Conservation (phyloP, 179 eudicot genomes). For the Beta corolliflora region DNA sequence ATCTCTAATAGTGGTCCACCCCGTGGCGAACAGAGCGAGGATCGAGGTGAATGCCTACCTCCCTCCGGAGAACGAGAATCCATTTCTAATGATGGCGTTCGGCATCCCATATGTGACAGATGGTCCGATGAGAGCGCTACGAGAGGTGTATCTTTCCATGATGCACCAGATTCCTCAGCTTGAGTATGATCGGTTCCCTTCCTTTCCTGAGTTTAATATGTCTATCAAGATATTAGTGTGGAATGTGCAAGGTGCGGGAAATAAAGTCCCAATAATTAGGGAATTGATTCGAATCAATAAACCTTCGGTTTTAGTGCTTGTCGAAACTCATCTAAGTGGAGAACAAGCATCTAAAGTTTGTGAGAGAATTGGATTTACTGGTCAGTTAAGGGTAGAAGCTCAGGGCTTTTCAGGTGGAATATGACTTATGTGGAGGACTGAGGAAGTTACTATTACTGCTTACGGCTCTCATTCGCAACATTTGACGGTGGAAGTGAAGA, state of each 20-base stretch:
- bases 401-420: not conserved
- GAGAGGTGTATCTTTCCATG: not conserved
- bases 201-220: not conserved
- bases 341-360: not conserved
- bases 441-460: not conserved
- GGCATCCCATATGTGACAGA: too few species aligned
- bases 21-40: too few species aligned
- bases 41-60: too few species aligned
- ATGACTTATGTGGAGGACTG: not conserved
- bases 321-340: not conserved
- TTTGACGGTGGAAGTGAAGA: not conserved
- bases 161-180: not conserved
- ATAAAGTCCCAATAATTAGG: too few species aligned
- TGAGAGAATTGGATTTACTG: not conserved
- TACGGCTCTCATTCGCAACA: not conserved
- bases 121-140: not conserved
- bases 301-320: not conserved
- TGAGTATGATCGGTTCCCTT: not conserved
- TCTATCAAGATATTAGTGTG: not conserved
- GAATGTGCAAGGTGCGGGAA: not conserved
- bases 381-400: not conserved
- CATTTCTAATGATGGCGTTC: too few species aligned
- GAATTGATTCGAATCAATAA: not conserved
- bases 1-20: too few species aligned
- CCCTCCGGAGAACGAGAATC: too few species aligned